Percentiles rank a stretch among this genome's conserved stretches.
Conservation (phyloP, 169 alveolate species). For the Plasmodium gonderi region DNA sequence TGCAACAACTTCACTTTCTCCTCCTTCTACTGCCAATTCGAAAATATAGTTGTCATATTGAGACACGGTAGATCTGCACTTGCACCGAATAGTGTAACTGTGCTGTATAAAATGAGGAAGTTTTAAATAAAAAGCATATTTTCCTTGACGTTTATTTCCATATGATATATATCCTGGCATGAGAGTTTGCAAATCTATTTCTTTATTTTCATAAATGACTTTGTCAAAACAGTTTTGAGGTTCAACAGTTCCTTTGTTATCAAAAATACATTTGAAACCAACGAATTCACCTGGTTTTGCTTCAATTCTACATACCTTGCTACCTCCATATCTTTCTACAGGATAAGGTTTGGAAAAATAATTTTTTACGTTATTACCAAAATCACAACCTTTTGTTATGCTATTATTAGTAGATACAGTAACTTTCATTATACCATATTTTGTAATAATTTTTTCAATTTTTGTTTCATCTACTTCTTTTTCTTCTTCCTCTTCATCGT, state of each 20-base stretch:
- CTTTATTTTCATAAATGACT: not conserved
- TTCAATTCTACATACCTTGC: conserved; percentile 24
- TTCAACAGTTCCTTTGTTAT: not conserved
- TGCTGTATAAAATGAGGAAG: conserved; percentile 41
- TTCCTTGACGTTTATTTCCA: not conserved
- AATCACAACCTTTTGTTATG: conserved; percentile 28
- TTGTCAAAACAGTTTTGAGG: conserved; percentile 37
- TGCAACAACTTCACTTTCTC: conserved; percentile 28
- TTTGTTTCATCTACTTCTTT: not conserved
- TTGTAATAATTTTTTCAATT: not conserved
- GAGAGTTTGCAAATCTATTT: conserved; percentile 14
- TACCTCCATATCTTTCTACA: not conserved
- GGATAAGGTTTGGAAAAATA: conserved; percentile 39
- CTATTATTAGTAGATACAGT: not conserved
- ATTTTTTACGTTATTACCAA: not conserved
- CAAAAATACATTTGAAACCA: conserved; percentile 26
- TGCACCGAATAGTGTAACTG: conserved; percentile 33
- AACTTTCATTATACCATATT: conserved; percentile 60
- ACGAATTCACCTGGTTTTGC: conserved; percentile 55
- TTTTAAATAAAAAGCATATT: conserved; percentile 24
- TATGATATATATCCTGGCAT: conserved; percentile 55
- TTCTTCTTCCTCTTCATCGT: not conserved
- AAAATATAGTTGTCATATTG: conserved; percentile 18
- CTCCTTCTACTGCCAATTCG: conserved; percentile 25
- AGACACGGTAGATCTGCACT: conserved; percentile 10